These are phyloP conservation scores for Phlegmacium glaucopus DNA, from an alignment of 768 basidiomycete species.

Conservation along the genomic window DNA sequence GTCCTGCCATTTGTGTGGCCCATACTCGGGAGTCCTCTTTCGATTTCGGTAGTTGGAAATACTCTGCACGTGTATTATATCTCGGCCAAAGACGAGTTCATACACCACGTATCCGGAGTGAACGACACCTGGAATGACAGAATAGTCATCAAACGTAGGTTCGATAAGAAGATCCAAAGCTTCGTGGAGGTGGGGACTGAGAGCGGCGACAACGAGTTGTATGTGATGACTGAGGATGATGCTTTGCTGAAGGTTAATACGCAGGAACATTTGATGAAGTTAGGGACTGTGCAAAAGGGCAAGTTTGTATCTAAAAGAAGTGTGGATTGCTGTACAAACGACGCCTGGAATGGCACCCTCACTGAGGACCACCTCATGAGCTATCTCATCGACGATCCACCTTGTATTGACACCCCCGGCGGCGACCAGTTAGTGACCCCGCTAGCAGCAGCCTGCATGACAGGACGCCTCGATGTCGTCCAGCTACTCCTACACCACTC, in stretches of 20 bases:
- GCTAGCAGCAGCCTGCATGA: slow-evolving; percentile 18
- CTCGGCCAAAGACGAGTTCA: slow-evolving; percentile 4
- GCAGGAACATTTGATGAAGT: not conserved
- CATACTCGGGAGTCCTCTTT: not conserved
- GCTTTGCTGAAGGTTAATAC: not conserved
- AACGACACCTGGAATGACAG: slow-evolving; percentile 2
- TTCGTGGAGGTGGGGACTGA: not conserved
- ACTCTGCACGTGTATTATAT: slow-evolving; percentile 4
- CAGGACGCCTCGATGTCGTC: slow-evolving; percentile 20
- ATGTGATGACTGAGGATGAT: slow-evolving; percentile 6
- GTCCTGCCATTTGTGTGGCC: slow-evolving; percentile 2
- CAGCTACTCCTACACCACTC: slow-evolving; percentile 13
- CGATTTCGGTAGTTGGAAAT: not conserved
- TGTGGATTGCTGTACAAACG: slow-evolving; percentile 6
- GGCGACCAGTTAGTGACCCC: slow-evolving; percentile 17
- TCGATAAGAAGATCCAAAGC: not conserved
- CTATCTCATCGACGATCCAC: slow-evolving; percentile 10
- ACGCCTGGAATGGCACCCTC: slow-evolving; percentile 16
- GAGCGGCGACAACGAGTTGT: not conserved
- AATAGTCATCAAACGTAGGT: not conserved
- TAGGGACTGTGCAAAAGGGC: slow-evolving; percentile 5
- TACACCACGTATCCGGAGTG: slow-evolving; percentile 5
- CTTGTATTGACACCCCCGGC: slow-evolving; percentile 11
- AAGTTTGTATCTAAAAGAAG: slow-evolving; percentile 4
- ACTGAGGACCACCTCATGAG: slow-evolving; percentile 8